Evolutionary conservation across 257 asterid genomes (phyloP).

Genomic region (Verbascum thapsus): DNA sequence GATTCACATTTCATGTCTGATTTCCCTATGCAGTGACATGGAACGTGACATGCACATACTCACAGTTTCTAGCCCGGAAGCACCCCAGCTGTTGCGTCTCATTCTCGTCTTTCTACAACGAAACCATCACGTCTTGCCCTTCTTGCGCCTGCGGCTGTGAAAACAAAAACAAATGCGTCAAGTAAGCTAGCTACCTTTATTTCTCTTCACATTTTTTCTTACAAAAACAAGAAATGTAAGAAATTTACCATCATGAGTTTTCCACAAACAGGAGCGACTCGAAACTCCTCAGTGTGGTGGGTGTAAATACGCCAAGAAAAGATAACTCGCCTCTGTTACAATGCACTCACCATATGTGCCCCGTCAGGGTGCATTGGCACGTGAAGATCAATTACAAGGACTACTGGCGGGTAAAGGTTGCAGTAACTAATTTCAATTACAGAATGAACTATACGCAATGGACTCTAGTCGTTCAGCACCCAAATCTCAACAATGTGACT

Average conservation of each 20-base stretch:
- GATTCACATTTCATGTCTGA: slow-evolving; percentile 12
- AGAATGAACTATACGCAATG: slow-evolving; percentile 71
- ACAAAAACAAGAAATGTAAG: background rate
- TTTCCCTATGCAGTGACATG: slow-evolving; percentile 61
- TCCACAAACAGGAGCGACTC: slow-evolving; percentile 65
- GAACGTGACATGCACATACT: slow-evolving; percentile 78
- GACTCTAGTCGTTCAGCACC: slow-evolving; percentile 92
- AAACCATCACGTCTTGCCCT: slow-evolving; percentile 73
- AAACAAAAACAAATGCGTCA: slow-evolving; percentile 58
- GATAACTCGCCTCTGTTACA: slow-evolving; percentile 68
- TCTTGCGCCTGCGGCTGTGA: slow-evolving; percentile 79
- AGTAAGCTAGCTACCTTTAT: slow-evolving; percentile 41
- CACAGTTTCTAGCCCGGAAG: slow-evolving; percentile 68
- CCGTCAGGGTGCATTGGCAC: slow-evolving; percentile 92
- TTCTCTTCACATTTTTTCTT: background rate
- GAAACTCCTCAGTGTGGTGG: slow-evolving; percentile 65
- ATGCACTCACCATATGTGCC: slow-evolving; percentile 96
- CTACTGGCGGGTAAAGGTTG: slow-evolving; percentile 80
- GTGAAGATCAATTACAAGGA: slow-evolving; percentile 77
- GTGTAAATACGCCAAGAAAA: slow-evolving; percentile 77
- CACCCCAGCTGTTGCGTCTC: slow-evolving; percentile 79
- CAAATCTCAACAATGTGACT: slow-evolving; percentile 85
- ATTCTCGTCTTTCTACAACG: slow-evolving; percentile 79
- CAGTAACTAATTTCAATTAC: slow-evolving; percentile 84
- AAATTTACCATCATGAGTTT: background rate